Evolutionary conservation across 1,139 yeast species (phyloP), one percentile per base, ranked within the genome.

Genomic region (Saccharomyces hybrid): DNA sequence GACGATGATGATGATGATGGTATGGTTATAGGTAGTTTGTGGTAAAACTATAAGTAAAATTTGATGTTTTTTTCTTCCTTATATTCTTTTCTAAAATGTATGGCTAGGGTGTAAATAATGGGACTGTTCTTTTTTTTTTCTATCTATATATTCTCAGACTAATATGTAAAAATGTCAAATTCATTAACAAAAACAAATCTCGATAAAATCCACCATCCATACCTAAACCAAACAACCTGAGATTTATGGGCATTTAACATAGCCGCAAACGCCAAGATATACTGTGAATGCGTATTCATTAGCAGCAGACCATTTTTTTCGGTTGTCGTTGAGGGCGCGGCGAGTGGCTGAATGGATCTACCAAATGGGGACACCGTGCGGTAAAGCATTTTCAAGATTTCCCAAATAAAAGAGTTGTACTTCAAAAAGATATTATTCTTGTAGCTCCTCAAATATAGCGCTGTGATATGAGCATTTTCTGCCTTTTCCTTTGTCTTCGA

Each of bases 221-320:
- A 88, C 60, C 99, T 77, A 70, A 86, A 93, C 98, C 98, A 93
- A 11, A 85, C 91, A 89, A 93, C 87, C 69, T 93, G 99, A 3
- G 96, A 84, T 59, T 76, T 76, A 71, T 93, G 98, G 3, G 88
- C 96, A 61, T 78, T 77, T 3, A 84, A 74, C 97, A 93, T 90
- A 4, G 96, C 88, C 0, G 85, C 79, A 55, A 83, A 75, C 41
- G 84, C 77, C 7, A 80, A 73, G 51, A 85, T 74, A 63, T 84
- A 77, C 71, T 82, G 79, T 56, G 82, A 77, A 60, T 83, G 75
- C 61, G 60, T 56, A 44, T 58, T 64, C n/a, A 62, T 54, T 25
- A 66, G 56, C 8, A 54, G 25, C 1, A 61, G 42, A 4, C 14
- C 13, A 5, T 31, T 16, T 7, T 41, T 38, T 4, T 42, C 14